These are phyloP conservation scores for Umbilicaria muhlenbergii DNA, from an alignment of 495 filamentous ascomycete species.

Conservation along the genomic window DNA sequence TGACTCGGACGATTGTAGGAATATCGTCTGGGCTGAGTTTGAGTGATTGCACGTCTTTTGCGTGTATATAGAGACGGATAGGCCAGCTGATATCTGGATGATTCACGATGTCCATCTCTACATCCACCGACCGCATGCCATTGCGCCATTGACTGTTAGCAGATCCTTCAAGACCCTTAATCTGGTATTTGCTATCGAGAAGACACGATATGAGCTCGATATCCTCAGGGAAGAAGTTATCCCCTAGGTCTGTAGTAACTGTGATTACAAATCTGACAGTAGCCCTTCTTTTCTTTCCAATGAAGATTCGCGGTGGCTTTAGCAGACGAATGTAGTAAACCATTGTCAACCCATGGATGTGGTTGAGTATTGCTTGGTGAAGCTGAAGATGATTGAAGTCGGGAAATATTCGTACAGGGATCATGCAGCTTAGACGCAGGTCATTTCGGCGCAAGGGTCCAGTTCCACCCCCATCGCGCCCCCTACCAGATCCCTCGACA, in stretches of 20 bases:
- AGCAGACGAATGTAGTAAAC: constrained; percentile 65
- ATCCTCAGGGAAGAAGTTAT: constrained; percentile 60
- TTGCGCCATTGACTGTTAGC: constrained; percentile 28
- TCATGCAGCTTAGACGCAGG: no score
- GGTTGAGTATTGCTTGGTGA: no score
- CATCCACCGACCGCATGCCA: constrained; percentile 34
- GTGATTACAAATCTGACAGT: constrained; percentile 45
- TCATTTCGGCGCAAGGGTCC: no score
- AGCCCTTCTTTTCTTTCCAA: constrained; percentile 20
- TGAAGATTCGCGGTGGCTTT: constrained; percentile 41
- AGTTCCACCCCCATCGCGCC: no score
- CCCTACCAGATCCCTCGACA: no score
- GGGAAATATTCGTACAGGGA: no score
- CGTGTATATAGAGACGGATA: constrained; percentile 17
- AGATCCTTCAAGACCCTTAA: constrained; percentile 27
- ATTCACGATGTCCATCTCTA: constrained; percentile 16
- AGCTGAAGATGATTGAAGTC: no score
- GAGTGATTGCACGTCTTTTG: constrained; percentile 1
- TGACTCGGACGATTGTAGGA: constrained; percentile 37
- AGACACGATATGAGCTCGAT: constrained; percentile 38
- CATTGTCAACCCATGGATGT: constrained; percentile 15
- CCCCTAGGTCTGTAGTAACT: constrained; percentile 82
- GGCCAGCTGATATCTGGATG: constrained; percentile 9
- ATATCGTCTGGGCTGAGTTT: constrained; percentile 3
- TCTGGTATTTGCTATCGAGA: constrained; percentile 20